phyloP scores from a whole-genome alignment of 2,329 filamentous ascomycete genomes.

The Colletotrichum abscissum region DNA sequence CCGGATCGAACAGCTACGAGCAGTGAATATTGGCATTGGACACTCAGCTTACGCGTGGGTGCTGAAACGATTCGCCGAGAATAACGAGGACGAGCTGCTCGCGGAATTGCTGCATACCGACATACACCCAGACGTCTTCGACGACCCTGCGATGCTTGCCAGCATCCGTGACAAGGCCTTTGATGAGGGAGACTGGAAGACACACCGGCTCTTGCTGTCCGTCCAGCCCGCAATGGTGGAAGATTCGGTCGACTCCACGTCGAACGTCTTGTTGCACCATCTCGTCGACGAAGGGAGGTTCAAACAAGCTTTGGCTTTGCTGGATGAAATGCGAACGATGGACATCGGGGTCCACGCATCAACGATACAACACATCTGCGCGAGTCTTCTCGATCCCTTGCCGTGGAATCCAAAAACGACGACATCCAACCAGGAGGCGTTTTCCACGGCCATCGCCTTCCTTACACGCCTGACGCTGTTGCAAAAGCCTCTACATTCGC shows the following conservation, averaged over 20 bases:
- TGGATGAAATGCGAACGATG: conserved; percentile 51
- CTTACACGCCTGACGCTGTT: conserved; percentile 19
- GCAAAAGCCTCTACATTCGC: conserved; percentile 43
- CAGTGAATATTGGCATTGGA: conserved; percentile 71
- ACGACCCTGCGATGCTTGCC: conserved; percentile 55
- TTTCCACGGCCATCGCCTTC: conserved; percentile 19
- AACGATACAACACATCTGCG: conserved; percentile 25
- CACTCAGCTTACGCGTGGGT: conserved; percentile 73
- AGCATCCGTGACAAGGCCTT: conserved; percentile 50
- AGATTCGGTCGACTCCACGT: conserved; percentile 41
- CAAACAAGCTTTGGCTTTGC: conserved; percentile 44
- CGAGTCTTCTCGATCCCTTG: conserved; percentile 19
- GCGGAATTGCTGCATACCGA: conserved; percentile 58
- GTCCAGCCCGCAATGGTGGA: conserved; percentile 51
- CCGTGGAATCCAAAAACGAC: conserved; percentile 11
- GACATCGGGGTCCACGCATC: conserved; percentile 42
- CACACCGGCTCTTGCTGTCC: conserved; percentile 56
- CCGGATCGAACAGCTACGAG: conserved; percentile 70
- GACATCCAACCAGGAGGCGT: neutral
- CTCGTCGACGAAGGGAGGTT: conserved; percentile 43
- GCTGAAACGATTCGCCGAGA: conserved; percentile 71
- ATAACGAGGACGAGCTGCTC: conserved; percentile 64
- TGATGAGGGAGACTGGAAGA: conserved; percentile 52
- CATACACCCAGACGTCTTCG: conserved; percentile 67
- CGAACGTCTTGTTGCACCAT: conserved; percentile 48